Conservation (phyloP, 257 asterid species). For the Eustoma russellianum region DNA sequence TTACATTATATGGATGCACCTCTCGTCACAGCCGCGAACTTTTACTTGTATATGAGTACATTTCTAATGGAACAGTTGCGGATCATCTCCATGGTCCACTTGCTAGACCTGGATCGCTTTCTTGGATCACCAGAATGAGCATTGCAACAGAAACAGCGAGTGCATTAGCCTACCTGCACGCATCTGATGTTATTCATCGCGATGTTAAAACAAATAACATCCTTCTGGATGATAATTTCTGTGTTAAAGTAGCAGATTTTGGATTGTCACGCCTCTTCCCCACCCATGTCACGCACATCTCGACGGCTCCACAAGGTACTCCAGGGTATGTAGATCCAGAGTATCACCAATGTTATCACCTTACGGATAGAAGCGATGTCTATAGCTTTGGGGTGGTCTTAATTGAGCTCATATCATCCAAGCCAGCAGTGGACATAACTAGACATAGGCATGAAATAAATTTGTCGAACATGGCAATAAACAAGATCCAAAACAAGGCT, state of each 20-base stretch:
- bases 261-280: constrained; percentile 73
- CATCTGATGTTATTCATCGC: constrained; percentile 62
- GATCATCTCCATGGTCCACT: constrained; percentile 68
- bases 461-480: constrained; percentile 59
- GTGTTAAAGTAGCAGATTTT: constrained; percentile 84
- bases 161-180: constrained; percentile 61
- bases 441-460: constrained; percentile 67
- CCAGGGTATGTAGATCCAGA: constrained; percentile 90
- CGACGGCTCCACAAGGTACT: constrained; percentile 92
- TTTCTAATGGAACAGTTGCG: constrained; percentile 74
- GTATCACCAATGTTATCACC: constrained; percentile 68
- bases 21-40: constrained; percentile 57
- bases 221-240: constrained; percentile 56
- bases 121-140: constrained; percentile 63
- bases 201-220: constrained; percentile 77
- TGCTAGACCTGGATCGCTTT: constrained; percentile 35
- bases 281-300: constrained; percentile 51
- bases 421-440: constrained; percentile 65
- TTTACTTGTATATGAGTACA: constrained; percentile 60
- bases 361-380: constrained; percentile 68
- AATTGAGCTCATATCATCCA: constrained; percentile 69
- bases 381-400: constrained; percentile 82
- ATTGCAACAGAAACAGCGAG: constrained; percentile 72
- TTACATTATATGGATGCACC: constrained; percentile 68
- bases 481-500: constrained; percentile 47